Percentiles rank a stretch among this genome's conserved stretches.
Conservation (phyloP, 2,329 filamentous ascomycete species). For the Cladosporium velox region DNA sequence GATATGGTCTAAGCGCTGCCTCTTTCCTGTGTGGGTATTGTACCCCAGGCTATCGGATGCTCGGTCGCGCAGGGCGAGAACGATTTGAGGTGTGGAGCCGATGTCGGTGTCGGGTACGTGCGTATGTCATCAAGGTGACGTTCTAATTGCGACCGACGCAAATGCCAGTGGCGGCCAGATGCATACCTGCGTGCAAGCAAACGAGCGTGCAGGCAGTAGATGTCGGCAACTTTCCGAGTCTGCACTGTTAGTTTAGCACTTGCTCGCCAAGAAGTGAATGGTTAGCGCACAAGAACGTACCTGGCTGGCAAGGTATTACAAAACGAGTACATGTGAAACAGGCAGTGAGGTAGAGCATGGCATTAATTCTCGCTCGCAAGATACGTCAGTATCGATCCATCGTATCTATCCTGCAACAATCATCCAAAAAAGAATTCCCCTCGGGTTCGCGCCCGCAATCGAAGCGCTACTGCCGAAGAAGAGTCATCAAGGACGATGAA, state of each 20-base stretch:
- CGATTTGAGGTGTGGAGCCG: background rate
- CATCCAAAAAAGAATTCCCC: background rate
- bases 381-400: conserved; percentile 10
- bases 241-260: background rate
- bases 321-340: background rate
- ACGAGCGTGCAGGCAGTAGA: background rate
- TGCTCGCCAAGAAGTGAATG: background rate
- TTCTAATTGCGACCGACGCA: background rate
- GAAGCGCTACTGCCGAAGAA: background rate
- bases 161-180: background rate
- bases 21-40: background rate
- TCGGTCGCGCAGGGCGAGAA: background rate
- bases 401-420: background rate
- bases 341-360: conserved; percentile 8
- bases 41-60: background rate
- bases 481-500: background rate
- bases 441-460: background rate
- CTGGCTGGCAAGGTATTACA: background rate
- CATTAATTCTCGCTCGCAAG: conserved; percentile 13
- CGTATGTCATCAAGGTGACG: background rate
- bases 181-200: background rate
- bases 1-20: background rate
- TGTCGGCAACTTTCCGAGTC: background rate
- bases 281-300: background rate
- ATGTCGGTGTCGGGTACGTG: background rate